These are phyloP conservation scores for Aspergillus fumigatus DNA, from an alignment of 2,329 filamentous ascomycete genomes.

Conservation along the genomic window DNA sequence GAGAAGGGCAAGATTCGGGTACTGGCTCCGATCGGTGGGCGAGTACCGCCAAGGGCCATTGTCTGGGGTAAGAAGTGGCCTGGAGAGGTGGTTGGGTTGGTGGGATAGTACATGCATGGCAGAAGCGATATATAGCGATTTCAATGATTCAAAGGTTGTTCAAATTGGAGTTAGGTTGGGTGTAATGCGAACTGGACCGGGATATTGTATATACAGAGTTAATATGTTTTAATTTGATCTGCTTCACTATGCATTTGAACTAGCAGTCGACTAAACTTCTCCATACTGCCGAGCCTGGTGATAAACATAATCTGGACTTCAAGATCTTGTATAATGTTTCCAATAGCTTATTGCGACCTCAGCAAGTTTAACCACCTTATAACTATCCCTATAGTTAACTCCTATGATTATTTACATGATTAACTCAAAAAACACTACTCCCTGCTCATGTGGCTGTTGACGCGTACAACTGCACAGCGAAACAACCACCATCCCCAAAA, in stretches of 20 bases:
- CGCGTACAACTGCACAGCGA: background rate
- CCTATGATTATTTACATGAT: too few relatives aligned
- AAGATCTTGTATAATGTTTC: too few relatives aligned
- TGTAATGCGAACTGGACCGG: background rate
- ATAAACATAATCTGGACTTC: too few relatives aligned
- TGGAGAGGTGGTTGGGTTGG: conserved; percentile 72
- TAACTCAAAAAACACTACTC: too few relatives aligned
- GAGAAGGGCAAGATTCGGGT: conserved; percentile 75
- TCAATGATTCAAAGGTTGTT: background rate
- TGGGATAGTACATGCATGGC: conserved; percentile 45
- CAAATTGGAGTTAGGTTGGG: background rate
- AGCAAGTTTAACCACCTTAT: too few relatives aligned
- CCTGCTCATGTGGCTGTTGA: background rate
- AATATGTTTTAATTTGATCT: background rate
- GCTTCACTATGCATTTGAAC: background rate
- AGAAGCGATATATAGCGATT: background rate
- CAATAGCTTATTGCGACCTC: too few relatives aligned
- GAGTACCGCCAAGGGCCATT: conserved; percentile 73
- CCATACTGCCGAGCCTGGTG: too few relatives aligned
- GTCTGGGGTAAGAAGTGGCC: conserved; percentile 78
- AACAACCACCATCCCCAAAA: background rate
- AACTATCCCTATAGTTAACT: too few relatives aligned
- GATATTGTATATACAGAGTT: background rate
- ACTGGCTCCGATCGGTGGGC: conserved; percentile 76
- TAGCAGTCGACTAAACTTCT: too few relatives aligned